Base-by-base conservation (phyloP, 2,329 filamentous ascomycete species). In the Fusarium avenaceum region DNA sequence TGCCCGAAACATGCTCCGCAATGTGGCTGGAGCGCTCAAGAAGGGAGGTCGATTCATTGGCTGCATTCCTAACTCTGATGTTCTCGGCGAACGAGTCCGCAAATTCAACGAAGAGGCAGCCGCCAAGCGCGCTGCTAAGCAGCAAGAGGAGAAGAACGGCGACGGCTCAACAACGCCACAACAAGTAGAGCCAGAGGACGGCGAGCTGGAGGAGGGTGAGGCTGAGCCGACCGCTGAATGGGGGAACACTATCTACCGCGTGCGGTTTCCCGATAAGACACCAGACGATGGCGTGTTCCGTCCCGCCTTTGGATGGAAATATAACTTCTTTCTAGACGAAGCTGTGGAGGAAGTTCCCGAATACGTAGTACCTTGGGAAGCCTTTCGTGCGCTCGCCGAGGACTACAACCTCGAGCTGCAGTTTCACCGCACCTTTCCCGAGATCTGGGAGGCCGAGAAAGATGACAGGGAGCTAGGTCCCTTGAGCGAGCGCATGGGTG, bases 331-430 rank as follows among this genome's bases (percentile, higher is more conserved):
- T 79, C 89, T 99, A 57, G 90, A 96, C 74, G 96, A 99, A 80
- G 96, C 96, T 0, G 96, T 99, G 20, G 95, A 98, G 78, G 92
- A 94, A 76, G 93, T 97, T 9, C 95, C 96, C 4, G 96, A 99
- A 81, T 99, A 97, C 77, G 95, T 99, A 2, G 96, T 99, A 2
- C 96, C 96, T 0, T 99, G 96, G 95, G 94, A 97, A 78, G 94
- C 94, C 1, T 98, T 99, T 82, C 92, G 96, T 80, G 94, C 93
- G 26, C 83, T 98, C 73, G 96, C 96, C 19, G 94, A 97, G 77
- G 94, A 98, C 76, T 99, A 95, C 84, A 97, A 97, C 73, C 87
- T 99, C 8, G 96, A 99, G 78, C 81, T 98, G 73, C 92, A 97
- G 80, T 99, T 97, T 76, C 92, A 96, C 75, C 95, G 95, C 79